These are phyloP conservation scores for Solanum arcanum DNA, from an alignment of 257 asterid genomes.

Conservation along the genomic window DNA sequence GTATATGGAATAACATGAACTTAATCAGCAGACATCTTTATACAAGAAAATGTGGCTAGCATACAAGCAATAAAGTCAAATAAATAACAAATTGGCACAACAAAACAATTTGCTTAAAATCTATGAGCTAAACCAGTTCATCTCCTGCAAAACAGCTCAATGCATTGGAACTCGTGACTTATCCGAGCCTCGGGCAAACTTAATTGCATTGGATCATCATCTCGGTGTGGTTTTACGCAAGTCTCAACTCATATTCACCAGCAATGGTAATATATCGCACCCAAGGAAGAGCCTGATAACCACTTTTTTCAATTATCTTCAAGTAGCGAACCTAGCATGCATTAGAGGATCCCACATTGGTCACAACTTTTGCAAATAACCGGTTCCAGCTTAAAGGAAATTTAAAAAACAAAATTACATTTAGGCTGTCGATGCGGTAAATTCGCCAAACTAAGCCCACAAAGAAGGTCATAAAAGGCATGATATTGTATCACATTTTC, in stretches of 20 bases:
- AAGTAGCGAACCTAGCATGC: constrained; percentile 60
- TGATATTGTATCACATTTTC: not conserved
- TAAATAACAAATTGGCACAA: not conserved
- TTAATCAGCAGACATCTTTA: not conserved
- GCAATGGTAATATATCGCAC: constrained; percentile 88
- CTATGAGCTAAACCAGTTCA: not conserved
- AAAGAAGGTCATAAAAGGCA: not conserved
- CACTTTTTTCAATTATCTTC: constrained; percentile 87
- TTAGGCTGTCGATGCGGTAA: not conserved
- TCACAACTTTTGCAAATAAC: not conserved
- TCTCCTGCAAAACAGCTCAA: not conserved
- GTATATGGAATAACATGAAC: not conserved
- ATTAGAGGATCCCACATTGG: not conserved
- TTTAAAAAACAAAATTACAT: not conserved
- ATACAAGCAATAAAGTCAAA: not conserved
- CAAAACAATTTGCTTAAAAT: not conserved
- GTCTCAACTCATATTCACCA: constrained; percentile 81
- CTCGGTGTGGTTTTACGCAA: constrained; percentile 12
- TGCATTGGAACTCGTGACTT: not conserved
- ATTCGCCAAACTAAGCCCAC: not conserved
- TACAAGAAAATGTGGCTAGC: not conserved
- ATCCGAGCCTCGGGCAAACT: not conserved
- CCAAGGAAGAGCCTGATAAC: constrained; percentile 89
- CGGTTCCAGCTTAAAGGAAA: not conserved
- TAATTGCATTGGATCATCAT: not conserved